These are phyloP conservation scores for Cystofilobasidium capitatum DNA, from an alignment of 768 basidiomycete genomes.

Conservation along the genomic window DNA sequence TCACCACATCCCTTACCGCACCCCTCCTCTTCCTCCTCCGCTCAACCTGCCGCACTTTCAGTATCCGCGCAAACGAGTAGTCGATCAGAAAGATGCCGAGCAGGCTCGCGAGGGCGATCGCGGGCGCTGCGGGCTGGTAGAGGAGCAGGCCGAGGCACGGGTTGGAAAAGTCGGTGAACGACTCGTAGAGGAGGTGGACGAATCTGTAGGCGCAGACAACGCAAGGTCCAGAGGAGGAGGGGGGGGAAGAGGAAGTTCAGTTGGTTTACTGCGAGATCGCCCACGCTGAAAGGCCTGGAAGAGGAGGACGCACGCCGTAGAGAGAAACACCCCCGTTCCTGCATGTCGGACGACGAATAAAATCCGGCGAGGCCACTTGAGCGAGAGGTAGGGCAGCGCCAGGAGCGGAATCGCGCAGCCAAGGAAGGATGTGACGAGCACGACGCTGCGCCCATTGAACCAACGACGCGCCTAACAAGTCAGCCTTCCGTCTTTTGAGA, in stretches of 20 bases:
- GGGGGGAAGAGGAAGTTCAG: background rate
- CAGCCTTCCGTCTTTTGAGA: too few relatives aligned
- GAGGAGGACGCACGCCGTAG: background rate
- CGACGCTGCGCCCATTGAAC: background rate
- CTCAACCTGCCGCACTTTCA: background rate
- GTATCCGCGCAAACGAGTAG: background rate
- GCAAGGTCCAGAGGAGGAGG: background rate
- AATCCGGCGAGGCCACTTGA: background rate
- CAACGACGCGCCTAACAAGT: background rate
- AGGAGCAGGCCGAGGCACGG: constrained; percentile 32
- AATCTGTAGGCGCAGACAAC: constrained; percentile 14
- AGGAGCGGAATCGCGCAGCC: background rate
- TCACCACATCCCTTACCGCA: background rate
- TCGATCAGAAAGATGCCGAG: constrained; percentile 33
- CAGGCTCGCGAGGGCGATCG: constrained; percentile 37
- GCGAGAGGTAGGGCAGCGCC: background rate
- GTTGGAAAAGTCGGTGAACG: constrained; percentile 38
- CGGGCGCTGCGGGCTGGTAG: constrained; percentile 39
- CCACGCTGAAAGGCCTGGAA: too few relatives aligned
- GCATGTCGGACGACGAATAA: background rate
- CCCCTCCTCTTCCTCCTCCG: background rate
- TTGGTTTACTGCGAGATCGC: background rate
- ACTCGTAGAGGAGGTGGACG: constrained; percentile 39
- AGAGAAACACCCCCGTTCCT: background rate
- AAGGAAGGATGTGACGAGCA: background rate